A percentile compares a stretch with the other conserved stretches of the same genome.
These are phyloP conservation scores for Waitea zeae DNA, from an alignment of 1,284 basidiomycete genomes.

Conservation along the genomic window DNA sequence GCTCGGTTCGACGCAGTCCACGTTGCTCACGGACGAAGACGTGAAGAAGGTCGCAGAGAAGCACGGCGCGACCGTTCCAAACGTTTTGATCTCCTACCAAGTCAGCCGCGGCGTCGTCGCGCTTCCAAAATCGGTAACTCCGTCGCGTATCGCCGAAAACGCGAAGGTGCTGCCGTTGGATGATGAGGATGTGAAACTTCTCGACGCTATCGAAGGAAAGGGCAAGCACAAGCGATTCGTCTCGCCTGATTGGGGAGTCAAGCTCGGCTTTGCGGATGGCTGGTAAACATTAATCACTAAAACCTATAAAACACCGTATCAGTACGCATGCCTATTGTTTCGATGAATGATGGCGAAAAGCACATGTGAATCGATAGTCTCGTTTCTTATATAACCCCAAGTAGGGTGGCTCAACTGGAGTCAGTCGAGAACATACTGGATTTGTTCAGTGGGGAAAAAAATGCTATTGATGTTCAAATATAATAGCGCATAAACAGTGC, in stretches of 20 bases:
- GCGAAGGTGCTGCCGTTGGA: slow-evolving; percentile 31
- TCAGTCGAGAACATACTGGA: too few relatives aligned
- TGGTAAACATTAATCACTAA: slow-evolving; percentile 12
- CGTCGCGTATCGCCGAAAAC: slow-evolving; percentile 57
- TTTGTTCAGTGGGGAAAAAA: too few relatives aligned
- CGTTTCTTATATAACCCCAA: too few relatives aligned
- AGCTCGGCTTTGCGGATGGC: slow-evolving; percentile 59
- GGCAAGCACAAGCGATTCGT: slow-evolving; percentile 60
- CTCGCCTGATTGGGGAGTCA: slow-evolving; percentile 52
- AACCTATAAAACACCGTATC: too few relatives aligned
- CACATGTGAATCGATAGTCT: too few relatives aligned
- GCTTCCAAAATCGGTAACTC: slow-evolving; percentile 66
- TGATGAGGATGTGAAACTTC: slow-evolving; percentile 42
- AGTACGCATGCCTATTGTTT: too few relatives aligned
- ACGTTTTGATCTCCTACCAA: slow-evolving; percentile 47
- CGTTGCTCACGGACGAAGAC: slow-evolving; percentile 53
- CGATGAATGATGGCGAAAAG: too few relatives aligned
- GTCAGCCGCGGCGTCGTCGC: slow-evolving; percentile 47
- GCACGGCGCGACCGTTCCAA: slow-evolving; percentile 35
- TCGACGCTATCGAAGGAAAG: slow-evolving; percentile 48
- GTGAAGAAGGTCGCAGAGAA: slow-evolving; percentile 48
- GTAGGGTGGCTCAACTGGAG: too few relatives aligned
- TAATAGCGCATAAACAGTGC: too few relatives aligned
- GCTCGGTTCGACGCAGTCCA: slow-evolving; percentile 56
- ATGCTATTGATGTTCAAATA: too few relatives aligned